Base-by-base conservation (phyloP, 768 basidiomycete species). In the Hygrophoropsis aurantiaca region DNA sequence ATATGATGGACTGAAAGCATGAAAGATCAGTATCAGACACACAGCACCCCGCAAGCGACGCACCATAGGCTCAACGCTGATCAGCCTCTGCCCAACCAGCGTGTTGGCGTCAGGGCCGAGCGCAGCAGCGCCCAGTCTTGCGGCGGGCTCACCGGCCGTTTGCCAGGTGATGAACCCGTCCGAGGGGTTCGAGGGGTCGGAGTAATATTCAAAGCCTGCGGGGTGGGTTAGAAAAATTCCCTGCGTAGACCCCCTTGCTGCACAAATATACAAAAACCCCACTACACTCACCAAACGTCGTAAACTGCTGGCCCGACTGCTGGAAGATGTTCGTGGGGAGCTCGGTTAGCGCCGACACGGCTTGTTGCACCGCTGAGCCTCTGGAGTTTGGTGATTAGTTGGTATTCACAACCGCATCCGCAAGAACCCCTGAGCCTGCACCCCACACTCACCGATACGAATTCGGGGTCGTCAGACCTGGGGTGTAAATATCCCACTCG, bases 161-260 rank as follows among this genome's bases (percentile, higher is more conserved):
- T 80, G 74, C 93, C 93, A 94, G 5, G 84, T 83, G 47, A 94
- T 82, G 57, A 76, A 86, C 0, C 87, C 87, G 8, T 75, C 74
- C 0, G 58, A 44, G 1, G 74, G 72, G 41, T 80, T 68, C 4
- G 72, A 67, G 1, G 81, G 82, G 58, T 88, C 74, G 6, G 78
- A 69, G 73, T 75, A 87, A 58, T 86, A 89, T 60, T 93, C 91
- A 57, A 90, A 90, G 13, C 87, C 85, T 78, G 38, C 11, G 27
- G 27, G 7, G 27, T 30, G 6, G 27, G 7, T 7, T 30, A 30
- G 13, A 30, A 13, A 30, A 30, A 30, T 30, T n/a, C n/a, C n/a
- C n/a, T n/a, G n/a, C n/a, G n/a, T n/a, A n/a, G n/a, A n/a, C n/a
- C n/a, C n/a, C n/a, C n/a, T n/a, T n/a, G n/a, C n/a, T n/a, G n/a